These are phyloP conservation scores for Calonectria leucothoes DNA, from an alignment of 2,329 filamentous ascomycete species.

Conservation along the genomic window DNA sequence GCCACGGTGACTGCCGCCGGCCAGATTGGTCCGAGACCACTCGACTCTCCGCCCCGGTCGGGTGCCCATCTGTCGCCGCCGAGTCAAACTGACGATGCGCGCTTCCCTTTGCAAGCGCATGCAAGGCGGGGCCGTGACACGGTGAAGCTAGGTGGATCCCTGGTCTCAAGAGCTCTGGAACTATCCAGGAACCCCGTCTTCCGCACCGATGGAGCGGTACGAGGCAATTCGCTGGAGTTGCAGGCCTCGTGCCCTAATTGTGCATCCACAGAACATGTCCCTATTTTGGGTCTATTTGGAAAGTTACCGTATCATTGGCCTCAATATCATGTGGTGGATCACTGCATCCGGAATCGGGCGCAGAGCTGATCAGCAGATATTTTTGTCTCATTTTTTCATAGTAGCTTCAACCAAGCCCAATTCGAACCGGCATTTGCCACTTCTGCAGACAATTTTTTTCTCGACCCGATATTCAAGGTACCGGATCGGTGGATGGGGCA, in stretches of 20 bases:
- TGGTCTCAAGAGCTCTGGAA: constrained; percentile 37
- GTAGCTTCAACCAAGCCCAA: not conserved
- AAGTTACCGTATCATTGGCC: not conserved
- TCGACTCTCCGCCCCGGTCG: constrained; percentile 28
- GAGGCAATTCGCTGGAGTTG: constrained; percentile 31
- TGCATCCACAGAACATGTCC: constrained; percentile 37
- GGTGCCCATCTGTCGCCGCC: constrained; percentile 32
- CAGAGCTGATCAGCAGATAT: constrained; percentile 1
- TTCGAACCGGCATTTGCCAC: not conserved
- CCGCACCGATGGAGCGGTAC: constrained; percentile 41
- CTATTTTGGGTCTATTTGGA: constrained; percentile 19
- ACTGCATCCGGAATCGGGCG: not conserved
- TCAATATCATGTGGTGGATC: constrained; percentile 7
- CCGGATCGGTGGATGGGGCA: not conserved
- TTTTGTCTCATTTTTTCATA: not conserved
- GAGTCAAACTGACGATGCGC: constrained; percentile 40
- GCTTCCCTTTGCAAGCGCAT: constrained; percentile 34
- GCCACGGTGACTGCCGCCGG: constrained; percentile 26
- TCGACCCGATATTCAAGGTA: not conserved
- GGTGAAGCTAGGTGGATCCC: constrained; percentile 42
- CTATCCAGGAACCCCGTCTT: constrained; percentile 32
- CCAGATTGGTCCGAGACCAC: constrained; percentile 33
- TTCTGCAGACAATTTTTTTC: not conserved
- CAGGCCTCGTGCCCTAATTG: constrained; percentile 45
- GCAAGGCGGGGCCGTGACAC: constrained; percentile 40